Evolutionary conservation across 192 early-diverging fungal genomes (phyloP).

Genomic region (Podila clonocystis): DNA sequence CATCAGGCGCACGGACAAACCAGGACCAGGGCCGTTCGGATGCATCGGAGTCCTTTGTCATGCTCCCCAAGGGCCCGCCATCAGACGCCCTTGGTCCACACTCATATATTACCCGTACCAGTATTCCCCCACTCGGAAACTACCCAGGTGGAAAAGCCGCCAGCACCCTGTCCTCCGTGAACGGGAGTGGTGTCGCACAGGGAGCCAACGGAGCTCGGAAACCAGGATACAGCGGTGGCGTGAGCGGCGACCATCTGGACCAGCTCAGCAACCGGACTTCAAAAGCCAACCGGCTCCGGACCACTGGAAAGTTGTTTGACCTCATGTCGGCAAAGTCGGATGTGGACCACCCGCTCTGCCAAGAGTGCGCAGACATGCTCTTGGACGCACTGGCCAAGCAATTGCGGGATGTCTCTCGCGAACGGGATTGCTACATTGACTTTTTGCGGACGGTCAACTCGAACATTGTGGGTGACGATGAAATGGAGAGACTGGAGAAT

Average conservation of each 20-base stretch:
- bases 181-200: not conserved
- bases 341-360: conserved; percentile 87
- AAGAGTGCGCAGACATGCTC: conserved; percentile 89
- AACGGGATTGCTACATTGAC: conserved; percentile 80
- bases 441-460: conserved; percentile 71
- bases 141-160: not conserved
- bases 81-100: conserved; percentile 1
- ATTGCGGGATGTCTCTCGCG: conserved; percentile 72
- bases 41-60: conserved; percentile 41
- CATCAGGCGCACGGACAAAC: conserved; percentile 5
- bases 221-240: conserved; percentile 5
- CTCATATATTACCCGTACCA: not conserved
- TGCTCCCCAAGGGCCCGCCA: conserved; percentile 34
- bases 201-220: not conserved
- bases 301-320: conserved; percentile 79
- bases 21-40: conserved; percentile 17
- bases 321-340: conserved; percentile 78
- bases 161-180: not conserved
- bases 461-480: conserved; percentile 55
- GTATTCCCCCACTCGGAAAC: not conserved
- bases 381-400: conserved; percentile 74
- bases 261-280: conserved; percentile 12
- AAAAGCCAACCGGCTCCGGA: conserved; percentile 64
- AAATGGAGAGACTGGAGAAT: conserved; percentile 59
- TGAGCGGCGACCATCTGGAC: conserved; percentile 11